Base-by-base conservation (phyloP, 208 protist species). In the Trypanosoma cruzi region DNA sequence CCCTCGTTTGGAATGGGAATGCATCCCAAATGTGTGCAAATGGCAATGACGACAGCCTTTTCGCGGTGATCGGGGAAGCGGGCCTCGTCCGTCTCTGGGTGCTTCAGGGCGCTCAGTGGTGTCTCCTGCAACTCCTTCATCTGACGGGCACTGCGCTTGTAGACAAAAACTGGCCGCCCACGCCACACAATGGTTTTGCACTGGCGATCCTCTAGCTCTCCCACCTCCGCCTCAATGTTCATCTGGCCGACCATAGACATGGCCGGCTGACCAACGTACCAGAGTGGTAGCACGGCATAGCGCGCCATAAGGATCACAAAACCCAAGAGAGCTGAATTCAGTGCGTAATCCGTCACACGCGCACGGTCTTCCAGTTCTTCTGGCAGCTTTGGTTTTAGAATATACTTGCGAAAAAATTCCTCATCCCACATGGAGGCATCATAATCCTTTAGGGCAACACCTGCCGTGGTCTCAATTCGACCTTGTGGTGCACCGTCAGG, bases 21-120 rank as follows among this genome's bases (percentile, higher is more conserved):
- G 71, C 98, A 99, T 76, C 98, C 98, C 14, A 99, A 85, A 82
- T 99, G 98, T 14, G 98, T 99, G 90, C 98, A 99, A 53, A 99
- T 98, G 73, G 97, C 98, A 71, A 99, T 92, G 4, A 99, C 79
- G 40, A 99, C 85, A 26, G 98, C 89, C 89, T 92, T 98, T 58
- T 99, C 91, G 53, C 85, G 84, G 57, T 91, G 78, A 57, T 93
- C 81, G 0, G 92, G 84, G 68, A 93, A 92, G 81, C 98, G 95
- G 18, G 84, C 85, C 54, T 86, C 84, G 66, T 99, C 98, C 7
- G 89, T 90, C 85, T 99, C 81, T 48, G 96, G 98, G 85, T 99
- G 93, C 71, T 96, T 93, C n/a, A 99, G 89, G 18, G 85, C 84
- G 31, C 56, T 77, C 62, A 98, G 63, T 20, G 89, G 85, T 16